A percentile compares a stretch with the other conserved stretches of the same genome.
These are phyloP conservation scores for Neoascochyta sp. DNA, from an alignment of 2,329 filamentous ascomycete genomes.

Conservation along the genomic window DNA sequence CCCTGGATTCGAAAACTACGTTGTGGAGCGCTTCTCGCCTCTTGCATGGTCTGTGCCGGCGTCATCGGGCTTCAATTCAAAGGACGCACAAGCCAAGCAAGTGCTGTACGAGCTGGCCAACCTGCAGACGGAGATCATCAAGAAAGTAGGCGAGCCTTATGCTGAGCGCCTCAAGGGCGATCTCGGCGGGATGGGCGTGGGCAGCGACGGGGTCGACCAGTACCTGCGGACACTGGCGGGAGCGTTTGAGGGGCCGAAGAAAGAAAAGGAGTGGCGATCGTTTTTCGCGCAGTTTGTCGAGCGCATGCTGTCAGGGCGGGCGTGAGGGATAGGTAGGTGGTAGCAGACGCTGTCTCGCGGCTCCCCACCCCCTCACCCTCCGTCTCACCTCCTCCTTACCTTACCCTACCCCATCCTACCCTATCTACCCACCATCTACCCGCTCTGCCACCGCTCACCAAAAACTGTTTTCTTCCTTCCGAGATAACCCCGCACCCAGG, in stretches of 20 bases:
- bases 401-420: no score
- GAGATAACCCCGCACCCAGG: no score
- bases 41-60: conserved; percentile 86
- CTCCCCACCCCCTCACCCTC: no score
- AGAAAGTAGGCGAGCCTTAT: conserved; percentile 82
- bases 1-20: conserved; percentile 87
- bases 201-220: conserved; percentile 60
- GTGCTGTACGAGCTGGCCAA: conserved; percentile 83
- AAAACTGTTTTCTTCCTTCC: no score
- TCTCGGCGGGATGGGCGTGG: conserved; percentile 62
- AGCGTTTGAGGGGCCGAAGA: conserved; percentile 34
- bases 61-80: conserved; percentile 73
- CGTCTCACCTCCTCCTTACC: no score
- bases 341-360: no score
- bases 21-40: conserved; percentile 83
- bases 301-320: conserved; percentile 21
- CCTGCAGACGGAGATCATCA: conserved; percentile 84
- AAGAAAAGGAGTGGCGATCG: conserved; percentile 44
- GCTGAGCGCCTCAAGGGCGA: conserved; percentile 65
- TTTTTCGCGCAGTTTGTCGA: conserved; percentile 46
- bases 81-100: conserved; percentile 83
- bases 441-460: no score
- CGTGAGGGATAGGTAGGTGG: conserved; percentile 10
- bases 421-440: no score
- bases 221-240: conserved; percentile 54